Base-by-base conservation (phyloP, 2,329 filamentous ascomycete genomes). In the Alternaria conjuncta region DNA sequence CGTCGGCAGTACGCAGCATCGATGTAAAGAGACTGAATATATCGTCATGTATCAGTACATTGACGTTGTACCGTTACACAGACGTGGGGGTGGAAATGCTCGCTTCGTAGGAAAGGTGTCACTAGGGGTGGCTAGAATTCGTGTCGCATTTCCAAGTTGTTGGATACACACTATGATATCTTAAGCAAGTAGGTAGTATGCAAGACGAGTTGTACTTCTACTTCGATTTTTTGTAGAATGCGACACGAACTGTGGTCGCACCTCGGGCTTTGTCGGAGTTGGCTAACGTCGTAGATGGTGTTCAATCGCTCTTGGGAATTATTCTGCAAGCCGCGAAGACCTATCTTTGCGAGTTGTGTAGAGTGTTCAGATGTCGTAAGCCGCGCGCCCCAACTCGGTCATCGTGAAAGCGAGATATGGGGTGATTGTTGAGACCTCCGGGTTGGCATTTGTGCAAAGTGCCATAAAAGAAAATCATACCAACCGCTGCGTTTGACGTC, bases 1-100 rank as follows among this genome's bases (percentile, higher is more conserved):
- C 57, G 43, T 60, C 47, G 55, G 45, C 25, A 49, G 63, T 36
- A 47, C 46, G 46, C 61, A 63, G 21, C 32, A 53, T 32, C 28
- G 44, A 21, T 26, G 28, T 23, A 53, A 15, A 44, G 44, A 32
- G 53, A 51, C 6, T 44, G 32, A 20, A 54, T 28, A 60, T 66
- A 61, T 61, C 51, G 36, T 23, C 41, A 57, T 59, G 63, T 65
- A 68, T 55, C 32, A 49, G 55, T 61, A 64, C 58, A 55, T 61
- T 44, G 55, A 43, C 28, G n/a, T 41, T 23, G 45, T 26, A 15
- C 47, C 25, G 54, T 57, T 55, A 51, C 41, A 61, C 45, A 21
- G 23, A 13, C 32, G 61, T 60, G 57, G 57, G 61, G 56, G 50
- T 36, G 21, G 49, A 49, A 41, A 41, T 10, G 36, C 32, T 36